Conservation (phyloP, 2,329 filamentous ascomycete genomes). For the Penicillium thymicola region DNA sequence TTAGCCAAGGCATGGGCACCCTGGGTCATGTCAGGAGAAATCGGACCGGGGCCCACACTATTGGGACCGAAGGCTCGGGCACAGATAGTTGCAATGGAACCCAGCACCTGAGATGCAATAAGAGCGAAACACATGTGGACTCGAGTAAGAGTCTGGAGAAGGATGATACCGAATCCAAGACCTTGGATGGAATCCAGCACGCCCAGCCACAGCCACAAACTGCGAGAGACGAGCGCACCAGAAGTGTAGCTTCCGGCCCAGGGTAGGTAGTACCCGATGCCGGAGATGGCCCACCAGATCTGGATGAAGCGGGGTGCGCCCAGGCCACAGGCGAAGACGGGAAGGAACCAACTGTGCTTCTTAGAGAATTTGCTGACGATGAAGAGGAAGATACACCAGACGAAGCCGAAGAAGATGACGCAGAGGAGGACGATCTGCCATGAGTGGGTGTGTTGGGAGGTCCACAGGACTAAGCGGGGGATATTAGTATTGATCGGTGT, state of each 20-base stretch:
- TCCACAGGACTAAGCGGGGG: constrained; percentile 49
- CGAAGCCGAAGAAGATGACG: constrained; percentile 48
- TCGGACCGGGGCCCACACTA: constrained; percentile 56
- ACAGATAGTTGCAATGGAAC: constrained; percentile 60
- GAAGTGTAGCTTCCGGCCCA: constrained; percentile 53
- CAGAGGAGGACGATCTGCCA: constrained; percentile 57
- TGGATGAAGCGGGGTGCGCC: constrained; percentile 64
- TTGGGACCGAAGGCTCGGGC: constrained; percentile 61
- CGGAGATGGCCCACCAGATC: constrained; percentile 63
- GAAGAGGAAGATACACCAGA: constrained; percentile 51
- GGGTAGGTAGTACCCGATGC: constrained; percentile 60
- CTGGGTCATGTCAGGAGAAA: constrained; percentile 60
- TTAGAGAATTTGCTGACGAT: constrained; percentile 57
- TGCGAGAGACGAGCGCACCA: constrained; percentile 55
- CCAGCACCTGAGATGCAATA: constrained; percentile 59
- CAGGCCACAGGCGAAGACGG: constrained; percentile 65
- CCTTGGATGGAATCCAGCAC: constrained; percentile 63
- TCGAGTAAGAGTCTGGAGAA: constrained; percentile 62
- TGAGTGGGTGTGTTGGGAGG: constrained; percentile 51
- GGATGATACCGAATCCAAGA: constrained; percentile 65
- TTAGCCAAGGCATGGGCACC: constrained; percentile 46
- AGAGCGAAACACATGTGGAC: constrained; percentile 63
- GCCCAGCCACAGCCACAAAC: constrained; percentile 65
- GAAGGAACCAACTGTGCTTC: constrained; percentile 63
- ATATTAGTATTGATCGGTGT: background rate